These are phyloP conservation scores for Pezicula neosporulosa DNA, from an alignment of 2,329 filamentous ascomycete genomes.

Conservation along the genomic window DNA sequence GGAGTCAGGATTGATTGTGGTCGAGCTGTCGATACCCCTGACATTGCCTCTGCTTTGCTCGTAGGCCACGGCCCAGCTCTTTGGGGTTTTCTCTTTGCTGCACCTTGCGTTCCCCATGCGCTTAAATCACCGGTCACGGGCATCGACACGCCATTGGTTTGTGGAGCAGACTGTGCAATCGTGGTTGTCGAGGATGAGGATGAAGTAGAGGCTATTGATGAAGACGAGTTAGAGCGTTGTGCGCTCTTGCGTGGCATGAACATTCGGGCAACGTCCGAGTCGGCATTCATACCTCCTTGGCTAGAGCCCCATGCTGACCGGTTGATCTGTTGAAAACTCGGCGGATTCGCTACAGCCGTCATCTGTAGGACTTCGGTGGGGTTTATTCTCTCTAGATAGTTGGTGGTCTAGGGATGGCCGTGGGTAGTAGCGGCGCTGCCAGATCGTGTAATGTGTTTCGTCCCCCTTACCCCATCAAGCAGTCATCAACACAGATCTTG, in stretches of 20 bases:
- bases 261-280: constrained; percentile 77
- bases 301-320: constrained; percentile 64
- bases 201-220: constrained; percentile 69
- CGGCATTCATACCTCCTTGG: constrained; percentile 69
- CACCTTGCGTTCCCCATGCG: constrained; percentile 34
- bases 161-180: constrained; percentile 56
- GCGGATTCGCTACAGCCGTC: constrained; percentile 66
- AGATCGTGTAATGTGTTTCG: background rate
- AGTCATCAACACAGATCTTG: background rate
- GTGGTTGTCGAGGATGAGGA: constrained; percentile 61
- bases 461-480: background rate
- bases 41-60: constrained; percentile 62
- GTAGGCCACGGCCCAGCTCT: constrained; percentile 57
- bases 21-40: constrained; percentile 57
- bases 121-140: constrained; percentile 18
- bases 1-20: constrained; percentile 58
- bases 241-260: constrained; percentile 85
- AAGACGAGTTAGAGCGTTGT: constrained; percentile 87
- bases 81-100: constrained; percentile 44
- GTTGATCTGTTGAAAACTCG: constrained; percentile 60
- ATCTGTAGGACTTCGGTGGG: constrained; percentile 35
- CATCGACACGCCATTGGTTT: constrained; percentile 53
- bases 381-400: constrained; percentile 1
- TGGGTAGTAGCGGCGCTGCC: background rate
- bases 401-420: constrained; percentile 1